phyloP scores from a whole-genome alignment of 2,329 filamentous ascomycete genomes.

The Fonsecaea monophora region DNA sequence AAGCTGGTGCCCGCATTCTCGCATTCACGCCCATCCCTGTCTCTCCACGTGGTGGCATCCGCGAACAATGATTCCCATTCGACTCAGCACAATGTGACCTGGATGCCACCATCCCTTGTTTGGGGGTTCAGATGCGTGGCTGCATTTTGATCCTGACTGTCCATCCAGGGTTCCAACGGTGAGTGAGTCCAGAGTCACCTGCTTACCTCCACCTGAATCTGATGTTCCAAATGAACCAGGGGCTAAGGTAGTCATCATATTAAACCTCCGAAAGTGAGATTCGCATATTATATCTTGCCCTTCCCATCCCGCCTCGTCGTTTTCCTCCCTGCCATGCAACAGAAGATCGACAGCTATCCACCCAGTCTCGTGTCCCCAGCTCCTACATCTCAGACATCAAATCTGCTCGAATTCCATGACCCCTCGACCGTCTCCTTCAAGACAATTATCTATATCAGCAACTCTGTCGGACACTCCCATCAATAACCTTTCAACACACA shows the following conservation, averaged over 20 bases:
- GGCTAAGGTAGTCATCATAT: slow-evolving; percentile 7
- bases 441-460: background rate
- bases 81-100: slow-evolving; percentile 18
- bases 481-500: background rate
- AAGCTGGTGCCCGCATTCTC: background rate
- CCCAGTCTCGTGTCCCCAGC: slow-evolving; percentile 11
- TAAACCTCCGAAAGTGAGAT: slow-evolving; percentile 8
- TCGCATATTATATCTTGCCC: slow-evolving; percentile 16
- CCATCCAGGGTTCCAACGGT: slow-evolving; percentile 10
- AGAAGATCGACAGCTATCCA: slow-evolving; percentile 14
- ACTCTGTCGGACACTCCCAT: slow-evolving; percentile 9
- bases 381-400: slow-evolving; percentile 8
- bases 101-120: slow-evolving; percentile 8
- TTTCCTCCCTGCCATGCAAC: background rate
- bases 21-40: slow-evolving; percentile 1
- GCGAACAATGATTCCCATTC: slow-evolving; percentile 4
- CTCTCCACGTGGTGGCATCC: slow-evolving; percentile 19
- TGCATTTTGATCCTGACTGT: slow-evolving; percentile 10
- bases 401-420: slow-evolving; percentile 16
- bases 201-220: slow-evolving; percentile 13
- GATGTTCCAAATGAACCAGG: slow-evolving; percentile 10
- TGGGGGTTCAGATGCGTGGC: slow-evolving; percentile 18
- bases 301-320: background rate
- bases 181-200: slow-evolving; percentile 15
- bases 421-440: slow-evolving; percentile 13